phyloP scores from a whole-genome alignment of 805 yeast genomes.

The Candida ponderosae region DNA sequence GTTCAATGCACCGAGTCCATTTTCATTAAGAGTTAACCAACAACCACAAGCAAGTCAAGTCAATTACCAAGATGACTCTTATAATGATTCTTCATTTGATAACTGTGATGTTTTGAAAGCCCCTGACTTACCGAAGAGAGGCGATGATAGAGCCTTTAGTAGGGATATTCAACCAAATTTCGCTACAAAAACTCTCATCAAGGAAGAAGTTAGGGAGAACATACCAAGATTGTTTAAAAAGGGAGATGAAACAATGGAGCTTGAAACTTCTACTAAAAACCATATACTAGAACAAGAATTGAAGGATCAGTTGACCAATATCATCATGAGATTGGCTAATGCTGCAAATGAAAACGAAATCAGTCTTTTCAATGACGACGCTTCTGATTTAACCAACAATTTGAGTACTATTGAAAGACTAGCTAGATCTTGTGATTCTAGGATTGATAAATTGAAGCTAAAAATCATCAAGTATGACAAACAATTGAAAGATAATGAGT shows the following conservation, averaged over 20 bases:
- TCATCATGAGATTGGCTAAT: background rate
- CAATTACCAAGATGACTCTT: background rate
- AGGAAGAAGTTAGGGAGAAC: no score
- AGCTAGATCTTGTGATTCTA: background rate
- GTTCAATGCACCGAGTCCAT: background rate
- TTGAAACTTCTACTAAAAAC: background rate
- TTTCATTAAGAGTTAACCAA: background rate
- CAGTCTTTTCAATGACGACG: background rate
- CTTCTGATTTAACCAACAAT: background rate
- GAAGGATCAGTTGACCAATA: background rate
- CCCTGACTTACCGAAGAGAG: background rate
- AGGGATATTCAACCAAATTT: no score
- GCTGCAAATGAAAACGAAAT: background rate
- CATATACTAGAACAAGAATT: background rate
- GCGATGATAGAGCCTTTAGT: no score
- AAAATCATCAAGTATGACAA: background rate
- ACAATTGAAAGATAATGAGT: background rate
- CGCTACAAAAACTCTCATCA: no score
- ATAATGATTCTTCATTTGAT: background rate
- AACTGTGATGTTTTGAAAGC: background rate
- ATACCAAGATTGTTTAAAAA: no score
- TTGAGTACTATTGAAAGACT: background rate
- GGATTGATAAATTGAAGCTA: background rate
- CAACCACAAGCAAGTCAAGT: no score
- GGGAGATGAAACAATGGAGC: background rate